Evolutionary conservation across 1,139 yeast species (phyloP).

Genomic region (Tardiomyces depauwii): DNA sequence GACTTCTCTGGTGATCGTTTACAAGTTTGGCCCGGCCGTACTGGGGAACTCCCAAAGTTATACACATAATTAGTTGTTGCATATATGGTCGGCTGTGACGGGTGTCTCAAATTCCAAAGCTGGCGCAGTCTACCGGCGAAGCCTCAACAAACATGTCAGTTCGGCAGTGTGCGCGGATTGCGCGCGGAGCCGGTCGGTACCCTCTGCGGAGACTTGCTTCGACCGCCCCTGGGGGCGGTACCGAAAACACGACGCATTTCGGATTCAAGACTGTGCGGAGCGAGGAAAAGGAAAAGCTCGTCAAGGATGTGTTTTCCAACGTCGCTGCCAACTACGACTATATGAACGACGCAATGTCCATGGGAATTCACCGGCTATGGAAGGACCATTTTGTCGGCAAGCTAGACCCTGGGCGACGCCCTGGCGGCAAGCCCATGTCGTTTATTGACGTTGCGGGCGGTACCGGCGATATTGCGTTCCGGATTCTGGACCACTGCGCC

Average conservation of each 20-base stretch:
- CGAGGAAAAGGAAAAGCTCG: conserved; percentile 71
- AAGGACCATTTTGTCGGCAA: conserved; percentile 79
- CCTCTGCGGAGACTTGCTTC: neutral
- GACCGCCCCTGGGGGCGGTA: neutral
- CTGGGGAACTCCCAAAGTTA: too few relatives aligned
- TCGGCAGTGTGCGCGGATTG: too few relatives aligned
- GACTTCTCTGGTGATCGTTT: too few relatives aligned
- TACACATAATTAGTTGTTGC: too few relatives aligned
- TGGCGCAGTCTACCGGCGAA: too few relatives aligned
- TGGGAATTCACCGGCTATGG: conserved; percentile 94
- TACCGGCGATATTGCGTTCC: conserved; percentile 96
- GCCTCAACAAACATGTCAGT: too few relatives aligned
- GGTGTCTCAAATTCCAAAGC: too few relatives aligned
- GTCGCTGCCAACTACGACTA: conserved; percentile 91
- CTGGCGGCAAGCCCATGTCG: conserved; percentile 73
- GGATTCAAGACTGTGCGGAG: conserved; percentile 81
- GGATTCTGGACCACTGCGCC: conserved; percentile 85
- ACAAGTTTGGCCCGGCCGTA: too few relatives aligned
- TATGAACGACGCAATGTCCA: conserved; percentile 97
- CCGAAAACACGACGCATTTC: conserved; percentile 60
- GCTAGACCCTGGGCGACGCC: conserved; percentile 89
- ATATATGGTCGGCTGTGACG: too few relatives aligned
- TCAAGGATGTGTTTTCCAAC: conserved; percentile 82
- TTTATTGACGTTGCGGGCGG: conserved; percentile 98
- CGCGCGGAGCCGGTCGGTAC: neutral